A percentile compares a stretch with the other conserved stretches of the same genome.
Conservation (phyloP, 2,329 filamentous ascomycete genomes). For the Colletotrichum sansevieriae region DNA sequence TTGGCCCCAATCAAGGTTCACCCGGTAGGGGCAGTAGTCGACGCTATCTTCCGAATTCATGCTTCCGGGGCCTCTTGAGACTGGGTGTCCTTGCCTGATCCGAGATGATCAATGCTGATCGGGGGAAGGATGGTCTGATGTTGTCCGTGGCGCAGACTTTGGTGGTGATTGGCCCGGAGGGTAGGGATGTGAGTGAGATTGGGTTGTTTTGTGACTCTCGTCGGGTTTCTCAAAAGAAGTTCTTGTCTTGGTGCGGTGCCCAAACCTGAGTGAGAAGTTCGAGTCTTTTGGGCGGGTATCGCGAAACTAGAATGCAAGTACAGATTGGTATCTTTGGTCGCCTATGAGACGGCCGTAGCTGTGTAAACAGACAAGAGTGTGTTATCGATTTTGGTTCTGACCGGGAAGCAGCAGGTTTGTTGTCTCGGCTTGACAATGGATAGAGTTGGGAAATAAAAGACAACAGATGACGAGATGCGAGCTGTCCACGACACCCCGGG, state of each 20-base stretch:
- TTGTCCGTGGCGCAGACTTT: conserved; percentile 2
- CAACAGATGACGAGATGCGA: conserved; percentile 30
- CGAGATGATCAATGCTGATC: conserved; percentile 36
- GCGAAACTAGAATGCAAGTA: conserved; percentile 37
- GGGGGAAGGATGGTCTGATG: conserved; percentile 24
- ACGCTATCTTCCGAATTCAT: conserved; percentile 56
- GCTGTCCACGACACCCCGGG: conserved; percentile 25
- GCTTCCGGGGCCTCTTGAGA: conserved; percentile 49
- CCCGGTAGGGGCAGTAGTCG: conserved; percentile 56
- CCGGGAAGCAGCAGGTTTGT: conserved; percentile 36
- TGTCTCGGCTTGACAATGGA: conserved; percentile 31
- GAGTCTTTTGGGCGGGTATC: conserved; percentile 41
- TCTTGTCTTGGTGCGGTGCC: conserved; percentile 32
- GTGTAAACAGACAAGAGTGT: conserved; percentile 32
- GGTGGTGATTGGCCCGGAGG: conserved; percentile 1
- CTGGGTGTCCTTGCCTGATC: conserved; percentile 34
- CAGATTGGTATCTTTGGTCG: conserved; percentile 36
- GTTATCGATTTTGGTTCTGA: conserved; percentile 19
- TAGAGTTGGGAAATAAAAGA: conserved; percentile 32
- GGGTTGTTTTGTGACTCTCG: conserved; percentile 17
- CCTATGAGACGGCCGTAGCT: conserved; percentile 34
- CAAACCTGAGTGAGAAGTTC: conserved; percentile 31
- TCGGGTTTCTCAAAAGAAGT: conserved; percentile 1
- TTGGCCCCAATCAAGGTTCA: conserved; percentile 53
- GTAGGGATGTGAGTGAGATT: not conserved